Percentiles rank a stretch among this genome's conserved stretches.
These are phyloP conservation scores for Cladosporium sp. DNA, from an alignment of 2,329 filamentous ascomycete species.

Conservation along the genomic window DNA sequence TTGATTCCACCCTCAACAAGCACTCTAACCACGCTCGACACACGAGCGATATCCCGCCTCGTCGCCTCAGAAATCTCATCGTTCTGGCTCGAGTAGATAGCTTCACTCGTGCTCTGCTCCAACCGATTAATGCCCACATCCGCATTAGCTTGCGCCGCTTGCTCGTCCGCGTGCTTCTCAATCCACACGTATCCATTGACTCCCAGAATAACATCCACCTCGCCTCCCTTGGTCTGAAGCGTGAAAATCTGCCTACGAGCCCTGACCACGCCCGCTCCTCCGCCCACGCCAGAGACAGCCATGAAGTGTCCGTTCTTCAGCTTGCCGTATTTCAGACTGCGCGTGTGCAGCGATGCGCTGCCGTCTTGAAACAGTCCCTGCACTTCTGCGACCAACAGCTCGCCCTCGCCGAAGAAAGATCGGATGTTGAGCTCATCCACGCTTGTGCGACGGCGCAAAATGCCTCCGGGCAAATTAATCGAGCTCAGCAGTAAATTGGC, in stretches of 20 bases:
- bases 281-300: conserved; percentile 73
- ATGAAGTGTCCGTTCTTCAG: conserved; percentile 89
- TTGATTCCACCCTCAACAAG: conserved; percentile 76
- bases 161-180: conserved; percentile 66
- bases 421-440: conserved; percentile 97
- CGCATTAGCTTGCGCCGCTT: conserved; percentile 38
- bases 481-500: conserved; percentile 79
- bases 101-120: conserved; percentile 79
- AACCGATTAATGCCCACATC: conserved; percentile 71
- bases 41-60: conserved; percentile 80
- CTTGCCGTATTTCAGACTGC: conserved; percentile 90
- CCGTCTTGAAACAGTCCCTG: conserved; percentile 85
- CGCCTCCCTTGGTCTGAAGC: conserved; percentile 59
- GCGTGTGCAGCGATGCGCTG: conserved; percentile 80
- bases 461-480: conserved; percentile 93
- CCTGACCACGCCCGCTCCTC: conserved; percentile 74
- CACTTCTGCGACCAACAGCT: conserved; percentile 90
- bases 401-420: conserved; percentile 94
- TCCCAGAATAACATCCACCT: conserved; percentile 81
- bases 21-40: conserved; percentile 75
- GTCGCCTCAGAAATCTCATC: conserved; percentile 74
- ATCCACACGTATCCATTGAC: conserved; percentile 99
- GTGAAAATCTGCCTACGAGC: conserved; percentile 85
- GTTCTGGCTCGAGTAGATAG: conserved; percentile 93
- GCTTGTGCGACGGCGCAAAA: conserved; percentile 83